Percentiles rank a stretch among this genome's conserved stretches.
Conservation (phyloP, 495 filamentous ascomycete genomes). For the Penicillium lagena region DNA sequence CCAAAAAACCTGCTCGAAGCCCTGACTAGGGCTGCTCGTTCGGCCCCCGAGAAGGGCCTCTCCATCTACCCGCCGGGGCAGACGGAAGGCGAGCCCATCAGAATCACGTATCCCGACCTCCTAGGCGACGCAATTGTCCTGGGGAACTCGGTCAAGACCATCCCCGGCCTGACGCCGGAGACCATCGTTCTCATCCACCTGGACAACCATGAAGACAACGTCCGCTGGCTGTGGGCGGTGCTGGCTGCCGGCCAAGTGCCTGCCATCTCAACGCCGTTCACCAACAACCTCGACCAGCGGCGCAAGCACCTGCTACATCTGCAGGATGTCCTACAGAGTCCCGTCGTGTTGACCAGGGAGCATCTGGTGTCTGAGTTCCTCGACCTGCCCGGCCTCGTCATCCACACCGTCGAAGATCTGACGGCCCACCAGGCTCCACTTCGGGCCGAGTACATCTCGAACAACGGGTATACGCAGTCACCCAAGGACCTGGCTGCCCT, state of each 20-base stretch:
- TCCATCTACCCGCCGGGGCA: no score
- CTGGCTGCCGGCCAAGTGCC: constrained; percentile 32
- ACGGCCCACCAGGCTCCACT: not conserved
- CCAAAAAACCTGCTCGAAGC: no score
- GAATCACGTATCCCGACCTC: no score
- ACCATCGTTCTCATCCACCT: constrained; percentile 30
- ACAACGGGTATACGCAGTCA: no score
- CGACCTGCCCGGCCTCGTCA: not conserved
- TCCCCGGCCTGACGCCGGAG: not conserved
- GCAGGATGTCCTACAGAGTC: constrained; percentile 4
- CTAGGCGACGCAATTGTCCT: no score
- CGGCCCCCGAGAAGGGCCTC: no score
- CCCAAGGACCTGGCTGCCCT: constrained; percentile 19
- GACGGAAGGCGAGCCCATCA: no score
- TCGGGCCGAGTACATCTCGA: not conserved
- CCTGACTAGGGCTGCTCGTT: no score
- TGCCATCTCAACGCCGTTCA: constrained; percentile 30
- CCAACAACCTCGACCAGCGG: constrained; percentile 23
- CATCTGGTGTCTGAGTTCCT: constrained; percentile 2
- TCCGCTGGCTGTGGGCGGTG: constrained; percentile 42
- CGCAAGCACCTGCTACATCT: constrained; percentile 27
- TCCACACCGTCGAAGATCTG: constrained; percentile 2
- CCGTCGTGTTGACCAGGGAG: constrained; percentile 10
- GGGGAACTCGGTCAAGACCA: no score
- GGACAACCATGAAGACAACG: constrained; percentile 27